Base-by-base conservation (phyloP, 108 stramenopile species). In the Nitzschia inconspicua region DNA sequence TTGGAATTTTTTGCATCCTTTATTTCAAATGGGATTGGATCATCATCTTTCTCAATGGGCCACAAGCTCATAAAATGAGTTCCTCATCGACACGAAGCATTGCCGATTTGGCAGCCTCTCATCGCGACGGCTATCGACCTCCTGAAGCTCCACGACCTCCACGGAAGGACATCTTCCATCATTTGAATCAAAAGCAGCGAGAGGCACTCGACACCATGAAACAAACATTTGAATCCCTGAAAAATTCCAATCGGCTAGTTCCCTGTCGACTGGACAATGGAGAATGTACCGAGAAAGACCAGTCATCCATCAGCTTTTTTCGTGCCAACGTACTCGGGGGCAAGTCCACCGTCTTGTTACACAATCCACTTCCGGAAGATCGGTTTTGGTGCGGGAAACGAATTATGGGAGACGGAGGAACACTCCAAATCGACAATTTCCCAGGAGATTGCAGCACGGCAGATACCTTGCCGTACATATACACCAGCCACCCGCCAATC, bases 331-430 rank as follows among this genome's bases (percentile, higher is more conserved):
- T 6, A 6, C n/a, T n/a, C n/a, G n/a, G n/a, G n/a, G 48, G 25
- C 7, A 8, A 7, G 19, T 35, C 13, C 16, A 37, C 16, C 46
- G 16, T 46, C 16, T 6, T 65, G 47, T 43, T 60, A 16, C 43
- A 60, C 59, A 68, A 68, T 60, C 55, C 51, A 41, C 59, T 52
- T 2, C 30, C 36, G 10, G 22, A 60, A 34, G 57, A 64, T 29
- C 68, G 75, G 32, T 65, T 69, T 47, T 22, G 63, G 14, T 76
- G 75, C 27, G 68, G 49, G 4, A 4, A 57, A 39, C 8, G 43
- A 14, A 68, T 75, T 55, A 24, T 32, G 27, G 62, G 61, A 13
- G 37, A 63, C 36, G 47, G 46, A 7, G 36, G 31, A 36, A 42
- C 49, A 0, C 7, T 48, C 22, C 44, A 41, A 20, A 23, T 53